Evolutionary conservation across 768 basidiomycete genomes (phyloP), one percentile per base, ranked within the genome.

Genomic region (Nevesoporus exiguus): DNA sequence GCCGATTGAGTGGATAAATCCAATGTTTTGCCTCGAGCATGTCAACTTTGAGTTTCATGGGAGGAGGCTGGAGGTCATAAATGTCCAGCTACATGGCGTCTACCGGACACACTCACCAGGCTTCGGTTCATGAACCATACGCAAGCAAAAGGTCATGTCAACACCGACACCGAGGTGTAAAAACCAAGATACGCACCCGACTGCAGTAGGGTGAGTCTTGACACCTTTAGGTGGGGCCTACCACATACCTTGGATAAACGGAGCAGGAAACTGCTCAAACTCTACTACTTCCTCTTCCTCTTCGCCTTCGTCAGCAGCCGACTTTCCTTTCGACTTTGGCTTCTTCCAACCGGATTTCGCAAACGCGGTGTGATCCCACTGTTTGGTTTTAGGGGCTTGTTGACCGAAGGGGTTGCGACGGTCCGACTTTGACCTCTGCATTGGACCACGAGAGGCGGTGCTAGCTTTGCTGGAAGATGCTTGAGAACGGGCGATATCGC

Each of bases 321-420:
- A 71, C 76, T 69, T 83, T 84, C 7, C 76, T 77, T 69, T 83
- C 84, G 6, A 75, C 76, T 66, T 82, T 37, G 73, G 70, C 47
- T 75, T 79, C 62, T 76, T 84, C 73, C 80, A 71, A 0, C 93
- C 93, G 4, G 86, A 82, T 73, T 91, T 89, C 6, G 93, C 86
- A 63, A 90, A 96, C 13, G 76, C 83, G 0, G 94, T 92, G 22
- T 91, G 86, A 66, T 98, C 93, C 97, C 97, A 99, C 44, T 77
- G 75, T 74, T 96, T 98, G 1, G 79, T 82, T 68, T 88, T 85
- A 19, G 76, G 76, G 5, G 81, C 76, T 53, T 81, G 81, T 45
- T 80, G 77, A 9, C 82, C 81, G 55, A 82, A 84, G 0, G 70
- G 66, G 56, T 75, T 67, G 7, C 70, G 65, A 25, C 55, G 56